Evolutionary conservation across 805 yeast genomes (phyloP).

Genomic region (Ogataea salicorniae): DNA sequence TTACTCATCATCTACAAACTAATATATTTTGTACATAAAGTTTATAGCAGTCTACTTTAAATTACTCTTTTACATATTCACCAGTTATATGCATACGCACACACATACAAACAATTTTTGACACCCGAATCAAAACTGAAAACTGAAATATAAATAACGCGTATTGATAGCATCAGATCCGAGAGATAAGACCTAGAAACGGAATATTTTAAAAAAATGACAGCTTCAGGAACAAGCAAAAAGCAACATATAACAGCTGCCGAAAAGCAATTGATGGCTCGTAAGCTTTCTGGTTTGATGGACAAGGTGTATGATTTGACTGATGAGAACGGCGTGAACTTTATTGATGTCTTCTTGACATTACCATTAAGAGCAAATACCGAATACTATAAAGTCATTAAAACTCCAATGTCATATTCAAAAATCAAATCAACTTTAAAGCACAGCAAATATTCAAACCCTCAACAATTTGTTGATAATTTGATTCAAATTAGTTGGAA

Average conservation of each 20-base stretch:
- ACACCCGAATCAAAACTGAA: too few relatives aligned
- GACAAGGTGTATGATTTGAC: conserved; percentile 21
- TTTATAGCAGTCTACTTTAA: too few relatives aligned
- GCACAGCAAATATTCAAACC: conserved; percentile 46
- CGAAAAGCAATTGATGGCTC: conserved; percentile 18
- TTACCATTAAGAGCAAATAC: conserved; percentile 70
- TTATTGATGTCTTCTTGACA: conserved; percentile 48
- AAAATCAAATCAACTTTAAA: conserved; percentile 60
- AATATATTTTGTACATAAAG: too few relatives aligned
- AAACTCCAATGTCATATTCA: conserved; percentile 76
- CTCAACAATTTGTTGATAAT: conserved; percentile 70
- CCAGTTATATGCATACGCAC: too few relatives aligned
- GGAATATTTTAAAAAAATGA: conserved; percentile 5
- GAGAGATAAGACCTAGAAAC: not conserved
- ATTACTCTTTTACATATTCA: too few relatives aligned
- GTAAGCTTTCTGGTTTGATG: conserved; percentile 10
- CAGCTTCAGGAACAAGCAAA: not conserved
- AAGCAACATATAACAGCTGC: conserved; percentile 10
- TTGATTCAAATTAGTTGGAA: conserved; percentile 86
- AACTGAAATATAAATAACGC: not conserved
- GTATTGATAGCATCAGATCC: not conserved
- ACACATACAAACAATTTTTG: too few relatives aligned
- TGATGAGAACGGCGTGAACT: conserved; percentile 24
- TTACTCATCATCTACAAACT: too few relatives aligned
- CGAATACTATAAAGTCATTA: conserved; percentile 76